Base-by-base conservation (phyloP, 2,329 filamentous ascomycete genomes). In the Fusarium armeniacum region DNA sequence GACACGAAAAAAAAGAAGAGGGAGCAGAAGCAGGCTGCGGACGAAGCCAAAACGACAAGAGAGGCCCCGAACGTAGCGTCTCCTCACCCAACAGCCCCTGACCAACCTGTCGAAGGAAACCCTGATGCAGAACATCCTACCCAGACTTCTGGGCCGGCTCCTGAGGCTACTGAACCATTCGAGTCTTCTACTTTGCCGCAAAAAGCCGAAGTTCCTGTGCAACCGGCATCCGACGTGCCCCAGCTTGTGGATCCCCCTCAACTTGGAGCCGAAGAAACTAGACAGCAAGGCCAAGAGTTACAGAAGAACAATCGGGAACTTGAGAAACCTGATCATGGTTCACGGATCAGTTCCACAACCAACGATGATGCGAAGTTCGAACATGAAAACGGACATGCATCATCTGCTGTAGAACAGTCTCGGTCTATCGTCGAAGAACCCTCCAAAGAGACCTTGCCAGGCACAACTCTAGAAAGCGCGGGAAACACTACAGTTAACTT, bases 1-100 rank as follows among this genome's bases (percentile, higher is more conserved):
- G 73, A 71, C 52, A 78, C 78, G 61, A 79, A 78, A 56, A 77
- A 74, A 58, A 78, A 77, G 58, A 78, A 73, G 60, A 78, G 72
- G 62, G 74, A 72, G 43, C 59, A 66, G 20, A 76, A 72, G 35
- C 50, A 46, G 20, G n/a, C 20, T 38, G 60, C 63, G 24, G 49
- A 53, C 30, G 45, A 49, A 36, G 20, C 24, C 16, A 45, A 63
- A 28, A 24, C n/a, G 46, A 13, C 50, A 18, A 58, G 24, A 18
- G 50, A 56, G 12, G 20, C 15, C n/a, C 22, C 26, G 22, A 33
- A 15, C 38, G 45, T 20, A 9, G n/a, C 46, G 28, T 9, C 22
- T 9, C 26, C 45, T 30, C 30, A 20, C 24, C 22, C 47, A 36
- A 16, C 12, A 50, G 28, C 16, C 35, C 15, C 38, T 38, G n/a